Evolutionary conservation across 441 rosid genomes (phyloP).

Genomic region (Pelargonium cotyledonis): DNA sequence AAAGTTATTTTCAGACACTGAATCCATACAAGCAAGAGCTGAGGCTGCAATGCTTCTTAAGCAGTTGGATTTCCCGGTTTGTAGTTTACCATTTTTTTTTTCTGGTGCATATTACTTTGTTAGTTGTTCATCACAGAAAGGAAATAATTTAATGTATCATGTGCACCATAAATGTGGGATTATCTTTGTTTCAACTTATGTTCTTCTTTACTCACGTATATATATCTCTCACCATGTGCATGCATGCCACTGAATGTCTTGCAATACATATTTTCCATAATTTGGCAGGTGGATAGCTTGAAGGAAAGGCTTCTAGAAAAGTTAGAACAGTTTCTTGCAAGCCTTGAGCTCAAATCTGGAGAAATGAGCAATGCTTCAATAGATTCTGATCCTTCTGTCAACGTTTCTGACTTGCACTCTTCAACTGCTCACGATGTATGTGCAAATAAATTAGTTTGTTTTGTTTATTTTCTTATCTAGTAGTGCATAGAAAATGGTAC

Average conservation of each 20-base stretch:
- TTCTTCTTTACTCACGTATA: constrained; percentile 11
- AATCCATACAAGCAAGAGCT: constrained; percentile 92
- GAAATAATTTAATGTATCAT: neutral
- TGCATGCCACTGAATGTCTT: constrained; percentile 8
- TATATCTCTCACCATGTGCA: neutral
- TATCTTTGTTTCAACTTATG: constrained; percentile 1
- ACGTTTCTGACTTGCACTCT: constrained; percentile 27
- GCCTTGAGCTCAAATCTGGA: constrained; percentile 55
- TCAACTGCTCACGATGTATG: constrained; percentile 54
- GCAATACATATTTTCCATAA: constrained; percentile 15
- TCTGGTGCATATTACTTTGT: constrained; percentile 3
- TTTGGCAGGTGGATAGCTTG: constrained; percentile 74
- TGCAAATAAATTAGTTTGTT: constrained; percentile 16
- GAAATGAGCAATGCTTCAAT: constrained; percentile 33
- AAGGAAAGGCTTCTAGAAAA: constrained; percentile 82
- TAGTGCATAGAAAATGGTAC: neutral
- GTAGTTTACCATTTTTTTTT: constrained; percentile 28
- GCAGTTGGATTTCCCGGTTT: constrained; percentile 85
- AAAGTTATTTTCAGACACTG: constrained; percentile 84
- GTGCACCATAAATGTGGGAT: constrained; percentile 7
- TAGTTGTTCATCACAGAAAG: neutral
- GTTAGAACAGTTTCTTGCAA: constrained; percentile 77
- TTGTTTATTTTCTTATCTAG: constrained; percentile 4
- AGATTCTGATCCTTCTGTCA: constrained; percentile 40
- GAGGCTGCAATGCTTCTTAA: constrained; percentile 97